phyloP scores from a whole-genome alignment of 1,284 basidiomycete species.

The Ustilago cynodontis region DNA sequence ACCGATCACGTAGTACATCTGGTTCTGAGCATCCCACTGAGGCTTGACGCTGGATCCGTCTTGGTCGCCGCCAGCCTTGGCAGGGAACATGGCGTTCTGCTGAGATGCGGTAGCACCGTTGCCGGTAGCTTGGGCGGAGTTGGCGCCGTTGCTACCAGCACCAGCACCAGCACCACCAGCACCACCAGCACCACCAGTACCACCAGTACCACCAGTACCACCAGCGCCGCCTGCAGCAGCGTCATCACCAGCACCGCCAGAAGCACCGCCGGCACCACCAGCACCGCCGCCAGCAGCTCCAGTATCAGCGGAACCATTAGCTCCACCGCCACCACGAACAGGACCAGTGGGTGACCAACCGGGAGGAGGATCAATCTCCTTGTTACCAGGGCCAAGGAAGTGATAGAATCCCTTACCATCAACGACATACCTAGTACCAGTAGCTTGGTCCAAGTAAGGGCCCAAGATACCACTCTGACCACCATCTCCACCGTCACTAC shows the following conservation, averaged over 20 bases:
- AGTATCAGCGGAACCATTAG: neutral
- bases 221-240: neutral
- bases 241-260: neutral
- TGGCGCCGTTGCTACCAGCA: neutral
- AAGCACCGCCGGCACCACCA: neutral
- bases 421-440: neutral
- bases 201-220: neutral
- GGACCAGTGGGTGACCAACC: neutral
- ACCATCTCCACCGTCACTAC: neutral
- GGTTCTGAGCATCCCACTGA: neutral
- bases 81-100: neutral
- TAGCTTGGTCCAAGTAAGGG: neutral
- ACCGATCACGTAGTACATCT: conserved; percentile 18
- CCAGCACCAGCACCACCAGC: neutral
- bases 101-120: neutral
- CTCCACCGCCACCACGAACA: neutral
- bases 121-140: neutral
- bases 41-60: neutral
- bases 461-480: neutral
- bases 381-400: neutral
- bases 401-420: neutral
- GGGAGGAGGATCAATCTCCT: neutral
- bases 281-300: neutral
- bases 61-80: neutral
- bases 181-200: neutral